phyloP scores from a whole-genome alignment of 495 filamentous ascomycete genomes.

The Niebla homalea region DNA sequence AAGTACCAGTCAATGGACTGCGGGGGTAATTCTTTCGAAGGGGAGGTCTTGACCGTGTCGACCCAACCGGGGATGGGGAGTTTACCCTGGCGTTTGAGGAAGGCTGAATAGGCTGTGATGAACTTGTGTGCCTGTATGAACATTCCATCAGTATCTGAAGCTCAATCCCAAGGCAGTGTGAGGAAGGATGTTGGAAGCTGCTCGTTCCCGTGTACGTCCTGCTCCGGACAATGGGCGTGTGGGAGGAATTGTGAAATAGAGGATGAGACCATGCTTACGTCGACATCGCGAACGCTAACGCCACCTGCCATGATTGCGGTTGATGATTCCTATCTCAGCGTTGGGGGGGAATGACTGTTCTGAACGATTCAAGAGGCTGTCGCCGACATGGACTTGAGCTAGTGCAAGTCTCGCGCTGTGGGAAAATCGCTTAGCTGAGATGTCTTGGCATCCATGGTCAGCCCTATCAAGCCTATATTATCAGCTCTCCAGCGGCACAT shows the following conservation, averaged over 20 bases:
- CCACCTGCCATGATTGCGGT: constrained; percentile 61
- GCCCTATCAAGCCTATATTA: no score
- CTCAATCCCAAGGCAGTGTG: not conserved
- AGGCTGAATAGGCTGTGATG: constrained; percentile 85
- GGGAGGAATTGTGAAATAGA: not conserved
- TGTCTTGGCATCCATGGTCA: not conserved
- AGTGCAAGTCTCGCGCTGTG: not conserved
- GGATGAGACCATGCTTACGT: constrained; percentile 47
- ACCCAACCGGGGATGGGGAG: constrained; percentile 98
- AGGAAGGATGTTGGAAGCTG: not conserved
- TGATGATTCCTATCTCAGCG: constrained; percentile 14
- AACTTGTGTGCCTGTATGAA: constrained; percentile 72
- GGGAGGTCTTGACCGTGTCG: constrained; percentile 96
- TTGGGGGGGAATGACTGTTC: constrained; percentile 31
- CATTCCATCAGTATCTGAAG: constrained; percentile 15
- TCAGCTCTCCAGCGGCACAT: no score
- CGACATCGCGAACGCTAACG: constrained; percentile 80
- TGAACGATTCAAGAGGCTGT: not conserved
- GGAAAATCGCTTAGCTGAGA: constrained; percentile 2
- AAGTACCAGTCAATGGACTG: constrained; percentile 85
- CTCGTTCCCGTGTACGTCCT: not conserved
- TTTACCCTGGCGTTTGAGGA: constrained; percentile 98
- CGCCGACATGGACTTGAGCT: not conserved
- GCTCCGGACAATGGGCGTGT: not conserved
- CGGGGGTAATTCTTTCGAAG: constrained; percentile 90